Evolutionary conservation across 2,329 filamentous ascomycete species (phyloP).

Genomic region (Aspergillus candidus): DNA sequence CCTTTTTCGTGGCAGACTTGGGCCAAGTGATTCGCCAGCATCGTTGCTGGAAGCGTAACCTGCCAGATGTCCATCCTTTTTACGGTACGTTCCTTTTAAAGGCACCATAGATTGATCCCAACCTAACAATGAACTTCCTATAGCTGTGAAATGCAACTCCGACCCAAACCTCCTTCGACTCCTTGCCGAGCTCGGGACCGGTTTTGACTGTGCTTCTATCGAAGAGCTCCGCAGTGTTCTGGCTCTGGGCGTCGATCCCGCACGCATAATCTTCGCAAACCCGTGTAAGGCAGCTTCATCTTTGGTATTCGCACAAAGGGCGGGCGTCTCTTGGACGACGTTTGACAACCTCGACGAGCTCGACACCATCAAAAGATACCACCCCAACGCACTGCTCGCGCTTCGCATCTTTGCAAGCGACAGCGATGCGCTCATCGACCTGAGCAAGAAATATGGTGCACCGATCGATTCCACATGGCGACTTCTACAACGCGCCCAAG

Average conservation of each 20-base stretch:
- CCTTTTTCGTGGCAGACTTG: slow-evolving; percentile 19
- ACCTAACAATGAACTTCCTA: background rate
- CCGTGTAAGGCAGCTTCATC: slow-evolving; percentile 21
- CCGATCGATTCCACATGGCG: background rate
- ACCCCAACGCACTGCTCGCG: slow-evolving; percentile 17
- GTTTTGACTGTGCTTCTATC: slow-evolving; percentile 26
- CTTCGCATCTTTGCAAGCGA: slow-evolving; percentile 13
- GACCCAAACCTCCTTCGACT: slow-evolving; percentile 19
- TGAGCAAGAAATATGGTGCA: slow-evolving; percentile 5
- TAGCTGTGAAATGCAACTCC: slow-evolving; percentile 28
- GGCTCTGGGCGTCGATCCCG: slow-evolving; percentile 19
- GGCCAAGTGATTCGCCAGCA: slow-evolving; percentile 12
- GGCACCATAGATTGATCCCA: background rate
- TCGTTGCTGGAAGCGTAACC: slow-evolving; percentile 11
- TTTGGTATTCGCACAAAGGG: slow-evolving; percentile 14
- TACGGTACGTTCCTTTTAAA: slow-evolving; percentile 12
- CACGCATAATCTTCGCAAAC: slow-evolving; percentile 23
- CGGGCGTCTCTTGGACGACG: slow-evolving; percentile 16
- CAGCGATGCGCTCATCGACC: slow-evolving; percentile 2
- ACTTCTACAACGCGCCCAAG: slow-evolving; percentile 16
- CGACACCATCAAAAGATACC: slow-evolving; percentile 16
- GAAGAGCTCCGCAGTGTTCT: slow-evolving; percentile 20
- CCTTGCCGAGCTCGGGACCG: slow-evolving; percentile 19
- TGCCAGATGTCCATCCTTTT: slow-evolving; percentile 16
- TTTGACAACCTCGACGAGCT: slow-evolving; percentile 27